Conservation (phyloP, 768 basidiomycete genomes). For the Boletus reticulatus region DNA sequence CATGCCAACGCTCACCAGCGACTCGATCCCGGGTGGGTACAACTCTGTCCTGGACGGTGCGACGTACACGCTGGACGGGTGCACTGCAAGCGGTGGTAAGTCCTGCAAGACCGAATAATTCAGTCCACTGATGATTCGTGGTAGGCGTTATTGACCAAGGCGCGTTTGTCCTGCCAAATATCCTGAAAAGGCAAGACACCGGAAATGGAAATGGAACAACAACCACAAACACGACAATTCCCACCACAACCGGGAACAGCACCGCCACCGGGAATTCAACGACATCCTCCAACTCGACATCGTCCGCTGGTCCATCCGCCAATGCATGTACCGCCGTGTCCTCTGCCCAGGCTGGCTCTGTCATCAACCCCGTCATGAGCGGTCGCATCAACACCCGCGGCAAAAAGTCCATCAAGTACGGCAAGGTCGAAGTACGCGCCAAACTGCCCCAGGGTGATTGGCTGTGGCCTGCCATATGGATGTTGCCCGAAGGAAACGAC, state of each 20-base stretch:
- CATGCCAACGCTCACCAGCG: slow-evolving; percentile 56
- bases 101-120: neutral
- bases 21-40: slow-evolving; percentile 38
- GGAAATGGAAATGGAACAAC: slow-evolving; percentile 2
- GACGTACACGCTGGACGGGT: slow-evolving; percentile 37
- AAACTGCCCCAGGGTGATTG: slow-evolving; percentile 56
- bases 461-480: slow-evolving; percentile 35
- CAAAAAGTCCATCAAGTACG: slow-evolving; percentile 49
- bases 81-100: slow-evolving; percentile 25
- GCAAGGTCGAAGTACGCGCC: slow-evolving; percentile 59
- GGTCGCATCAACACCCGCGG: slow-evolving; percentile 53
- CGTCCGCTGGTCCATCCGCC: slow-evolving; percentile 5
- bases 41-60: slow-evolving; percentile 40
- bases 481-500: slow-evolving; percentile 28
- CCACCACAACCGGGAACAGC: neutral
- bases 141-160: slow-evolving; percentile 17
- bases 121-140: neutral
- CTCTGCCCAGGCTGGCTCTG: slow-evolving; percentile 29
- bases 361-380: slow-evolving; percentile 53
- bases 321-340: slow-evolving; percentile 44
- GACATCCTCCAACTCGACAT: slow-evolving; percentile 18
- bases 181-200: slow-evolving; percentile 27
- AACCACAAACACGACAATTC: no score
- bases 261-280: slow-evolving; percentile 18
- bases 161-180: slow-evolving; percentile 19